Base-by-base conservation (phyloP, 768 basidiomycete species). In the Tephrocybe sp. region DNA sequence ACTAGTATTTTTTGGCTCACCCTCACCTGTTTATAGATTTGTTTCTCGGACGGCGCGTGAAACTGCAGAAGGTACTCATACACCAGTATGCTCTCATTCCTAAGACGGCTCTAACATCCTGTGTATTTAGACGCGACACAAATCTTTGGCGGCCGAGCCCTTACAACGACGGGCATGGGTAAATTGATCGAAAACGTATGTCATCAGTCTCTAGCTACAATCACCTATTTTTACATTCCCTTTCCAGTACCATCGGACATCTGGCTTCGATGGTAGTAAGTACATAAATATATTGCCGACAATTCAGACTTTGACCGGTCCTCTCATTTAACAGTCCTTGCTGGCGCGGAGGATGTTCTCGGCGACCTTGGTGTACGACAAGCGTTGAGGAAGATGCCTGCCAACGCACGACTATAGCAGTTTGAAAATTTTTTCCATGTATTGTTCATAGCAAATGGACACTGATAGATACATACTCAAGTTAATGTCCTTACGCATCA, bases 131-230 rank as follows among this genome's bases (percentile, higher is more conserved):
- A 92, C 52, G 85, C 90, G 4, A 83, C 86, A 1, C 86, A 89
- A 66, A 79, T 95, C 29, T 95, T 94, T 50, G 94, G 93, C 45
- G 94, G 94, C 15, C 80, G 94, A 16, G 90, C 85, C 21, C 74
- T 97, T 56, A 97, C 94, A 0, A 74, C 78, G 37, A 84, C 89
- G 4, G 92, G 93, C 7, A 90, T 93, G 89, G 92, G 92, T 52
- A 85, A 80, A 66, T 66, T 84, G 37, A 78, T 92, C 50, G 91
- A 93, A 66, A 90, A 88, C 54, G 88, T 88, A 60, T 42, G 82
- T 71, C 18, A 19, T 8, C n/a, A 9, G 7, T 38, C 37, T 5
- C 19, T 19, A 3, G 5, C 7, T 9, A 19, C 18, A 4, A 18
- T 8, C 19, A 38, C n/a, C 6, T 4, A 38, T 38, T 19, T 15